A percentile compares a stretch with the other conserved stretches of the same genome.
phyloP scores from a whole-genome alignment of 169 alveolate genomes.

The Cryptosporidium ubiquitum region DNA sequence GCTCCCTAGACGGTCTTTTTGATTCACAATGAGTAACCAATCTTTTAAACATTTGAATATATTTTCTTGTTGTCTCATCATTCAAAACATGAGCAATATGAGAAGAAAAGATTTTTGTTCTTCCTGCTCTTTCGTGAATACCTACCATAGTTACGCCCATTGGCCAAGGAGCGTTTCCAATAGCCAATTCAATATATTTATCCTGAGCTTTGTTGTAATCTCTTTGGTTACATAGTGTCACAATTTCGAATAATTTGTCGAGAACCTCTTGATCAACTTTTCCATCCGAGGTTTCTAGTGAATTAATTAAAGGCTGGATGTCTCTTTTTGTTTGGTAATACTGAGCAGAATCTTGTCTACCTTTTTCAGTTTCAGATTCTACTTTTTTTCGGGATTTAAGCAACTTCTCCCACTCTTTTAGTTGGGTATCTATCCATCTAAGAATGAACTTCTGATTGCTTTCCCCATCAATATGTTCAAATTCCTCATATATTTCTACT shows the following conservation, averaged over 20 bases:
- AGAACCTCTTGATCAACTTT: conserved; percentile 75
- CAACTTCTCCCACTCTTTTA: conserved; percentile 83
- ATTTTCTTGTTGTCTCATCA: conserved; percentile 91
- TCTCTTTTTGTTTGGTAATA: conserved; percentile 83
- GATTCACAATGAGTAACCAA: conserved; percentile 83
- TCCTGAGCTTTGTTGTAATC: conserved; percentile 90
- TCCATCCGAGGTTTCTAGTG: conserved; percentile 74
- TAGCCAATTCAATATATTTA: conserved; percentile 89
- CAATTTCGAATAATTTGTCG: conserved; percentile 81
- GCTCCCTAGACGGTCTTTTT: conserved; percentile 36
- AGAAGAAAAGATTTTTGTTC: conserved; percentile 87
- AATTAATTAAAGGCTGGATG: conserved; percentile 83
- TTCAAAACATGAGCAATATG: conserved; percentile 92
- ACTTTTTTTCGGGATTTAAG: conserved; percentile 76
- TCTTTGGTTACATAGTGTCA: conserved; percentile 83
- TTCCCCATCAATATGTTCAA: conserved; percentile 74
- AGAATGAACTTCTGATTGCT: conserved; percentile 80
- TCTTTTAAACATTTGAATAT: conserved; percentile 89
- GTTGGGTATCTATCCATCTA: conserved; percentile 84
- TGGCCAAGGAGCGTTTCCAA: conserved; percentile 96
- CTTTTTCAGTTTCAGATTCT: conserved; percentile 78
- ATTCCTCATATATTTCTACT: conserved; percentile 75
- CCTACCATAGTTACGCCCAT: conserved; percentile 96
- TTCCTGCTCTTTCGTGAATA: conserved; percentile 93
- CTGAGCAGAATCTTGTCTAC: conserved; percentile 78